A percentile compares a stretch with the other conserved stretches of the same genome.
Conservation (phyloP, 257 asterid genomes). For the Gynochthodes officinalis region DNA sequence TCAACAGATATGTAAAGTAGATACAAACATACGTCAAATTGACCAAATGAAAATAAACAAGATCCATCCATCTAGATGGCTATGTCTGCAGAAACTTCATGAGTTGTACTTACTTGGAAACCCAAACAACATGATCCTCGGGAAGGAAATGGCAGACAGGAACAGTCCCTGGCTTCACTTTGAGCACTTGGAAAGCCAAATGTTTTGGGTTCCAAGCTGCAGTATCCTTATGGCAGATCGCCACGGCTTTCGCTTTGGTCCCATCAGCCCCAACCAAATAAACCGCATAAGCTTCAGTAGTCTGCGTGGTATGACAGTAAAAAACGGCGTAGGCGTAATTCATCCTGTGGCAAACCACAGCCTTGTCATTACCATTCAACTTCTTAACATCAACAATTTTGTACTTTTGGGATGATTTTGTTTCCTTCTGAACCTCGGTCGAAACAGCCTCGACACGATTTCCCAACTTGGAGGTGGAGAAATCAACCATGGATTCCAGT, state of each 20-base stretch:
- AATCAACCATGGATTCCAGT: constrained; percentile 80
- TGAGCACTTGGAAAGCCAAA: constrained; percentile 84
- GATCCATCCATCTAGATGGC: neutral
- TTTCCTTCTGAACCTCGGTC: constrained; percentile 36
- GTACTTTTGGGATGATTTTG: constrained; percentile 30
- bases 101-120: constrained; percentile 31
- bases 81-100: neutral
- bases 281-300: constrained; percentile 51
- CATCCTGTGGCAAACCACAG: constrained; percentile 53
- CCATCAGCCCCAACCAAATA: constrained; percentile 54
- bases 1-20: no score
- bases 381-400: constrained; percentile 33
- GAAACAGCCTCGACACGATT: constrained; percentile 49
- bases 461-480: constrained; percentile 59
- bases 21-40: constrained; percentile 2
- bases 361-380: constrained; percentile 32
- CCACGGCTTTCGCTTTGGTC: constrained; percentile 61
- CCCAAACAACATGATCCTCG: constrained; percentile 86
- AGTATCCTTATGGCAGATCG: constrained; percentile 77
- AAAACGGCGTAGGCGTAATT: constrained; percentile 72
- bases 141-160: constrained; percentile 96
- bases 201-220: constrained; percentile 89
- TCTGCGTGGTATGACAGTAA: constrained; percentile 63
- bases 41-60: neutral
- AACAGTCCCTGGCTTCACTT: constrained; percentile 78